These are phyloP conservation scores for Sphagnum magellanicum DNA, from an alignment of 228 moss, liverwort and hornwort genomes.

Conservation along the genomic window DNA sequence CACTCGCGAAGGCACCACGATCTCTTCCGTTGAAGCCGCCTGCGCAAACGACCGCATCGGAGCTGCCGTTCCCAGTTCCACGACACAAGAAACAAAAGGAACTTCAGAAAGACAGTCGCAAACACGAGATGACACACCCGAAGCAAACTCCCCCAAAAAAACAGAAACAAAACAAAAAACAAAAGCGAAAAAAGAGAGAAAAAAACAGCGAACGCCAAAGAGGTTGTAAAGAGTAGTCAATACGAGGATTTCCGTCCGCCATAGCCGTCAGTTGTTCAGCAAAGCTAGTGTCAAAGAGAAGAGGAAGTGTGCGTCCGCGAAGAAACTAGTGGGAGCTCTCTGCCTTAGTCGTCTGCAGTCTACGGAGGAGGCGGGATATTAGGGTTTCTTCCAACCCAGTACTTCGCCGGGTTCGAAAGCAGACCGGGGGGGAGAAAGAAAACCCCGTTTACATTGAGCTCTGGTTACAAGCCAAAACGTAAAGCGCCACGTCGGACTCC, in stretches of 20 bases:
- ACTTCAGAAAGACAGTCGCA: background rate
- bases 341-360: too few species aligned
- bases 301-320: too few species aligned
- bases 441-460: too few species aligned
- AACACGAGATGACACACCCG: background rate
- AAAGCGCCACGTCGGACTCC: too few species aligned
- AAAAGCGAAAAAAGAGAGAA: constrained; percentile 7
- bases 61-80: constrained; percentile 17
- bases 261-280: background rate
- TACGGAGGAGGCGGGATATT: too few species aligned
- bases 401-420: too few species aligned
- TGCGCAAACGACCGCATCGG: constrained; percentile 93
- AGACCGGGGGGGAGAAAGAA: too few species aligned
- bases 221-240: background rate
- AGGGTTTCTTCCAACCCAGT: too few species aligned
- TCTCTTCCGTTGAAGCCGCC: constrained; percentile 68
- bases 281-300: too few species aligned
- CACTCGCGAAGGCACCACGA: constrained; percentile 72
- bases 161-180: background rate
- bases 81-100: background rate
- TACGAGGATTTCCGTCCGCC: constrained; percentile 44
- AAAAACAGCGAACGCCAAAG: background rate
- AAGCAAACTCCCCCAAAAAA: background rate
- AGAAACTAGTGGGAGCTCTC: too few species aligned
- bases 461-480: too few species aligned